Evolutionary conservation across 768 basidiomycete species (phyloP).

Genomic region (Tubosaeta sp.): DNA sequence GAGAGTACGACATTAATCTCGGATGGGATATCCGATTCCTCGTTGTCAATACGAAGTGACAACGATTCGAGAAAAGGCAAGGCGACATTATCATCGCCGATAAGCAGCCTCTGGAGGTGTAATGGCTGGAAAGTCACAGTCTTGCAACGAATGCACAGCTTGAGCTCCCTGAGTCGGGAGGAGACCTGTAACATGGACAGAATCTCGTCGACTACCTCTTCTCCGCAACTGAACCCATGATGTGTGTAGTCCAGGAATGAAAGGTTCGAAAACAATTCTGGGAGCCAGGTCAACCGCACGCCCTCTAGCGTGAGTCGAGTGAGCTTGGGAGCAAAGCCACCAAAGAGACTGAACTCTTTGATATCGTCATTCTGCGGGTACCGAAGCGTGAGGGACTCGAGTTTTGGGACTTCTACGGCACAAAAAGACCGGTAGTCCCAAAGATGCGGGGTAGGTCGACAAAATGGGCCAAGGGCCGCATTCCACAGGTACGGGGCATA

Average conservation of each 20-base stretch:
- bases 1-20: constrained; percentile 53
- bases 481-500: constrained; percentile 68
- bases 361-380: constrained; percentile 65
- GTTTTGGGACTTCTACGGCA: constrained; percentile 35
- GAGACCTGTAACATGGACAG: constrained; percentile 56
- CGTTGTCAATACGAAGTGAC: constrained; percentile 46
- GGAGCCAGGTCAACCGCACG: constrained; percentile 57
- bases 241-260: constrained; percentile 68
- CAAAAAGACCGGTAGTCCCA: constrained; percentile 22
- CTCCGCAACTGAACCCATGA: constrained; percentile 60
- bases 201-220: constrained; percentile 54
- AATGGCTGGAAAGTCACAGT: constrained; percentile 14
- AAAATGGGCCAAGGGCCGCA: constrained; percentile 55
- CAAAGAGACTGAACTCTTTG: constrained; percentile 64
- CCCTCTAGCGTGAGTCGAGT: constrained; percentile 57
- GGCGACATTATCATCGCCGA: constrained; percentile 31
- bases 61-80: constrained; percentile 48
- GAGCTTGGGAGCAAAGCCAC: constrained; percentile 55
- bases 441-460: constrained; percentile 30
- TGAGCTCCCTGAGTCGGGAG: constrained; percentile 47
- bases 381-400: constrained; percentile 55
- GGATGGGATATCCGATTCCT: constrained; percentile 60
- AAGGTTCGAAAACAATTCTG: constrained; percentile 58
- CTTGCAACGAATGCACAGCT: constrained; percentile 49
- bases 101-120: constrained; percentile 11